These are phyloP conservation scores for Paramecium biaurelia DNA, from an alignment of 73 alveolate genomes.

Conservation along the genomic window DNA sequence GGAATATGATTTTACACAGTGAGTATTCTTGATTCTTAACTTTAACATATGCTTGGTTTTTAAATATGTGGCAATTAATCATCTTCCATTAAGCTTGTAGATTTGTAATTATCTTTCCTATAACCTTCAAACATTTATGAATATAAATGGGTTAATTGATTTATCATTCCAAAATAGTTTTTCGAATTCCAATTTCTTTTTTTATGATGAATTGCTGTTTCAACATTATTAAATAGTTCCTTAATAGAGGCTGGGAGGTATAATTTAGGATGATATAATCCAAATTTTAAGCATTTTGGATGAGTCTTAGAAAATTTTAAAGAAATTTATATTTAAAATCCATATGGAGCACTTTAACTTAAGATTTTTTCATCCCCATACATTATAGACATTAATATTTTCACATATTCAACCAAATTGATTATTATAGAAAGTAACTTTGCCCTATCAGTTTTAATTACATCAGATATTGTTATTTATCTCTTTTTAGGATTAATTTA, in stretches of 20 bases:
- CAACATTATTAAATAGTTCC: not conserved
- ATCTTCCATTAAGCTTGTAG: not conserved
- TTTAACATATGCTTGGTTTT: not conserved
- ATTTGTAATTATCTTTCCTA: not conserved
- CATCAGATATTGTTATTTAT: not conserved
- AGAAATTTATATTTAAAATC: not conserved
- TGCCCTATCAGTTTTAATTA: not conserved
- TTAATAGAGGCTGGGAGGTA: not conserved
- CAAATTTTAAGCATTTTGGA: not conserved
- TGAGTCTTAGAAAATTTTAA: not conserved
- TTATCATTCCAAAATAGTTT: not conserved
- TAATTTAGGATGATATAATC: not conserved
- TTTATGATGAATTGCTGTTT: not conserved
- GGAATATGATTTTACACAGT: not conserved
- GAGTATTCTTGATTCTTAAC: not conserved
- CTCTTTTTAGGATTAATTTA: not conserved
- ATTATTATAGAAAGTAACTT: slow-evolving; percentile 11
- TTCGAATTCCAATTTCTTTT: not conserved
- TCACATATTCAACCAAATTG: not conserved
- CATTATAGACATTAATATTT: not conserved
- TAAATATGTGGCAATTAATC: not conserved
- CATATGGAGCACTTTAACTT: not conserved
- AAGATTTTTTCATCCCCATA: not conserved
- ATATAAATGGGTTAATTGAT: not conserved
- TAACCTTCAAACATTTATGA: not conserved